Base-by-base conservation (phyloP, 331 rosid genomes). In the Malus hybrid region DNA sequence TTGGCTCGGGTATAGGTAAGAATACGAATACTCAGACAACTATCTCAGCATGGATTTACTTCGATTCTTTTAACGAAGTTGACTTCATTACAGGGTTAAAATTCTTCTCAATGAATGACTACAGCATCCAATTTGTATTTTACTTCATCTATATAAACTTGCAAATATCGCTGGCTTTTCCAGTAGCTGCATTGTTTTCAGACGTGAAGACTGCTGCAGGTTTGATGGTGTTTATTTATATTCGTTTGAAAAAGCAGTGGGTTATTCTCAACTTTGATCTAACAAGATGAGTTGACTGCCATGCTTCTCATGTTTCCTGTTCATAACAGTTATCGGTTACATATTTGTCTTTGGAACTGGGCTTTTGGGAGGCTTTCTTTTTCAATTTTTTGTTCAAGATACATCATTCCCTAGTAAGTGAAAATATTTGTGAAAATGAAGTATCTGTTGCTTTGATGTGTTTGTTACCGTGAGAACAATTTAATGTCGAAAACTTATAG, bases 171-270 rank as follows among this genome's bases (percentile, higher is more conserved):
- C 19, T 83, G 62, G 97, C 96, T 54, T 91, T 90, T 86, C 88
- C 88, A 65, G 80, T 46, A 62, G 90, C 98, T 68, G 77, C 90
- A 65, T 52, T 86, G 80, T 91, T 93, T 81, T 79, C 96, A 79
- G 83, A 79, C 78, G 87, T 86, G 33, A 90, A 87, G 84, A 91
- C 95, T 73, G 88, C 98, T 76, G 76, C 96, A 94, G 97, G 99
- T 93, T 90, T 81, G 86, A 69, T 39, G 66, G 33, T 56, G 36
- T 29, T 65, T 20, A 54, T 66, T 64, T 71, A 31, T 55, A 60
- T 80, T 76, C 29, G 6, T 16, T 22, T 56, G 68, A 13, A 39
- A 39, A 36, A 15, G 77, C 16, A 22, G 76, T 59, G 33, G 54
- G 14, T 6, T 24, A 29, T 60, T 60, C 18, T 8, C n/a, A 29